A percentile compares a stretch with the other conserved stretches of the same genome.
Evolutionary conservation across 2,329 filamentous ascomycete genomes (phyloP).

Genomic region (Huntiella omanensis): DNA sequence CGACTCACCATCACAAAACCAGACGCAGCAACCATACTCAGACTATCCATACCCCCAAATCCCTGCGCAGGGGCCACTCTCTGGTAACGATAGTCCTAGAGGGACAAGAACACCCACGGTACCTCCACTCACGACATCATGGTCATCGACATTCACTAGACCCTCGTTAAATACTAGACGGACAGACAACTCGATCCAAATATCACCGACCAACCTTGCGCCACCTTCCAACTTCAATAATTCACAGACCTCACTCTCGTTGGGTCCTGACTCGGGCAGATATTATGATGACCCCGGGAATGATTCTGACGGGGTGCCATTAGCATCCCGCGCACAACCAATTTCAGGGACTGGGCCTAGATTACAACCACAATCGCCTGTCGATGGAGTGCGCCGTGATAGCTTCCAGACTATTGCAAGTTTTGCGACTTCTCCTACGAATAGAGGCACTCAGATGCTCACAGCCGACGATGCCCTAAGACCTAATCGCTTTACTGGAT

Average conservation of each 20-base stretch:
- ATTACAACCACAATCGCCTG: conserved; percentile 21
- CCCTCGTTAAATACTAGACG: neutral
- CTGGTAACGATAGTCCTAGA: conserved; percentile 5
- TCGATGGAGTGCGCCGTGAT: conserved; percentile 26
- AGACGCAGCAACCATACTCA: conserved; percentile 1
- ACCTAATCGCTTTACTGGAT: conserved; percentile 18
- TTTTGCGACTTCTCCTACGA: conserved; percentile 33
- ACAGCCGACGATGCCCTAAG: conserved; percentile 10
- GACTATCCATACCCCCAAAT: conserved; percentile 11
- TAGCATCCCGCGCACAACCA: conserved; percentile 36
- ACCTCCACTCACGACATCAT: conserved; percentile 14
- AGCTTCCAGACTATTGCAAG: conserved; percentile 40
- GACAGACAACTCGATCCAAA: conserved; percentile 17
- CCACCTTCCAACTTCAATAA: conserved; percentile 32
- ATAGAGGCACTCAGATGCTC: conserved; percentile 6
- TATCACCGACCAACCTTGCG: conserved; percentile 32
- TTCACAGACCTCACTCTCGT: conserved; percentile 15
- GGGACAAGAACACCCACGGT: conserved; percentile 24
- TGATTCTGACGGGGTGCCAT: conserved; percentile 23
- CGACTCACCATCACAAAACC: conserved; percentile 1
- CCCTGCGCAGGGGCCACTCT: neutral
- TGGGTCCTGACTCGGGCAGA: conserved; percentile 11
- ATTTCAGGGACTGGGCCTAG: conserved; percentile 26
- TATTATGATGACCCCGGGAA: conserved; percentile 8
- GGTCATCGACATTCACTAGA: neutral